A percentile compares a stretch with the other conserved stretches of the same genome.
Evolutionary conservation across 306 rosid species (phyloP).

Genomic region (Vigna reflexopilosa): DNA sequence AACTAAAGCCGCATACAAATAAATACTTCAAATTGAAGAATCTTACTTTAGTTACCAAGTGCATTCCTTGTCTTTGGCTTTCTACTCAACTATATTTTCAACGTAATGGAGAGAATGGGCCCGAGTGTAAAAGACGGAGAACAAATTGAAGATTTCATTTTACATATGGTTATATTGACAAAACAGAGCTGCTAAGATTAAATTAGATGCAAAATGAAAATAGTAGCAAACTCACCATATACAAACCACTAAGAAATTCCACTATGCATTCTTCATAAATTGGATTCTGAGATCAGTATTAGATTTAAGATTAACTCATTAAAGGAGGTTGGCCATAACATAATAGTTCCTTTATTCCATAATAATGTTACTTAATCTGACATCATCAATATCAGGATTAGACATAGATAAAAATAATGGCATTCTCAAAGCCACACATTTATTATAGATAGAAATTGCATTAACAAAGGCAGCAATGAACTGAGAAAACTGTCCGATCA

Average conservation of each 20-base stretch:
- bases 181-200: slow-evolving; percentile 30
- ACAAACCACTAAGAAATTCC: slow-evolving; percentile 17
- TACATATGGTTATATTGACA: slow-evolving; percentile 18
- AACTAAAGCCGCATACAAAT: slow-evolving; percentile 28
- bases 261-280: slow-evolving; percentile 24
- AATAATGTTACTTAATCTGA: slow-evolving; percentile 1
- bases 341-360: slow-evolving; percentile 29
- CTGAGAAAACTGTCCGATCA: slow-evolving; percentile 82
- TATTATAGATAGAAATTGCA: neutral
- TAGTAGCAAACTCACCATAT: slow-evolving; percentile 5
- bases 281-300: slow-evolving; percentile 12
- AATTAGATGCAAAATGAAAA: slow-evolving; percentile 16
- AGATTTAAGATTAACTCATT: slow-evolving; percentile 3
- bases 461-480: slow-evolving; percentile 46
- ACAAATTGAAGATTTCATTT: slow-evolving; percentile 3
- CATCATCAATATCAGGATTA: neutral
- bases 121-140: slow-evolving; percentile 25
- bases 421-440: slow-evolving; percentile 28
- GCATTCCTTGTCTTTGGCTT: slow-evolving; percentile 20
- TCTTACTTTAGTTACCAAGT: slow-evolving; percentile 73
- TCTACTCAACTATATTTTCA: slow-evolving; percentile 24
- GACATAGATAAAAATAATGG: neutral
- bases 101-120: slow-evolving; percentile 20
- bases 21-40: slow-evolving; percentile 37
- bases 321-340: neutral